These are phyloP conservation scores for Sclerotinia borealis DNA, from an alignment of 2,329 filamentous ascomycete genomes.

Conservation along the genomic window DNA sequence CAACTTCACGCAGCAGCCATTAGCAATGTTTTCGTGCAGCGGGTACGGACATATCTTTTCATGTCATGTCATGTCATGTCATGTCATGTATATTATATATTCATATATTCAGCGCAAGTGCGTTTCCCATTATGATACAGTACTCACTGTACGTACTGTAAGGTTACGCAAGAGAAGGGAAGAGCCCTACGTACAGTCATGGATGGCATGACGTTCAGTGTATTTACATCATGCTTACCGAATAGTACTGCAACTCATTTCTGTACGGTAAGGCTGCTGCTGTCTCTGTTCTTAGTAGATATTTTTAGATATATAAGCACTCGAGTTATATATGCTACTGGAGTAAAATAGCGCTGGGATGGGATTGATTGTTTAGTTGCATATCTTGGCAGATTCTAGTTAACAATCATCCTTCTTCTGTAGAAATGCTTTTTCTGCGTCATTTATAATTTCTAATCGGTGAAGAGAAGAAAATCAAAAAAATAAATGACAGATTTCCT, in stretches of 20 bases:
- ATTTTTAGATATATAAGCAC: too few species aligned
- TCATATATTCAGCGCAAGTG: background rate
- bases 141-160: too few species aligned
- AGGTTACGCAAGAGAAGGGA: background rate
- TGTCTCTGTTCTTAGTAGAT: background rate
- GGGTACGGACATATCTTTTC: background rate
- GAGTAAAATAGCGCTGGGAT: background rate
- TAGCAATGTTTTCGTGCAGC: background rate
- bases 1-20: conserved; percentile 7
- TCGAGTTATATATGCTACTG: background rate
- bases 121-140: too few species aligned
- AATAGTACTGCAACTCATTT: background rate
- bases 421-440: background rate
- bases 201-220: background rate
- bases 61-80: too few species aligned
- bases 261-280: background rate
- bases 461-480: background rate
- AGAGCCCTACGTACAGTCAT: background rate
- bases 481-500: background rate
- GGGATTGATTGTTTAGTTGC: background rate
- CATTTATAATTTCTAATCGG: background rate
- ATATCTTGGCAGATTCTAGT: background rate
- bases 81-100: background rate
- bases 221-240: background rate
- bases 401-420: background rate